phyloP scores from a whole-genome alignment of 202 grass and related monocot species.

The Panicum hallii region DNA sequence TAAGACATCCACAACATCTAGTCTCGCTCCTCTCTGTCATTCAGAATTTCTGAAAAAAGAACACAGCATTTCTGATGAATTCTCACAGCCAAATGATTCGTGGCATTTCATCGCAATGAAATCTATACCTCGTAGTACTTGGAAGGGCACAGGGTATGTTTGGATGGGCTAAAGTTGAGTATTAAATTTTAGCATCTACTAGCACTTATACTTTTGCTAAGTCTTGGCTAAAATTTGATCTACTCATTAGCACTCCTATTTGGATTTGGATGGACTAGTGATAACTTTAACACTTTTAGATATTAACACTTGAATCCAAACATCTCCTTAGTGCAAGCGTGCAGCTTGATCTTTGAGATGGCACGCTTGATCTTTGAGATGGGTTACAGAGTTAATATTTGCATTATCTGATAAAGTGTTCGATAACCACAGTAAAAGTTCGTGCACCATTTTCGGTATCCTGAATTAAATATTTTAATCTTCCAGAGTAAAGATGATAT shows the following conservation, averaged over 20 bases:
- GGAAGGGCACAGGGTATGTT: too few species aligned
- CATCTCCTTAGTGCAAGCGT: too few species aligned
- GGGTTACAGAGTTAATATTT: background rate
- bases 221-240: too few species aligned
- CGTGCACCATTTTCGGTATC: background rate
- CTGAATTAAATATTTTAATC: background rate
- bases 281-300: too few species aligned
- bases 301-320: too few species aligned
- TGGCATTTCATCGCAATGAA: background rate
- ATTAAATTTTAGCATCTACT: too few species aligned
- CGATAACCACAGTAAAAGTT: background rate
- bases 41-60: background rate
- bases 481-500: background rate
- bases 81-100: background rate
- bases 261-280: too few species aligned
- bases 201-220: too few species aligned
- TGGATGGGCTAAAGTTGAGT: too few species aligned
- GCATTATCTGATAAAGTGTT: background rate
- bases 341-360: background rate
- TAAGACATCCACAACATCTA: background rate
- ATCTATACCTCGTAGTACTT: too few species aligned
- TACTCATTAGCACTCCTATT: too few species aligned
- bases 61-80: too few species aligned
- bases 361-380: background rate
- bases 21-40: background rate